These are phyloP conservation scores for Phlegmacium glaucopus DNA, from an alignment of 768 basidiomycete genomes.

Conservation along the genomic window DNA sequence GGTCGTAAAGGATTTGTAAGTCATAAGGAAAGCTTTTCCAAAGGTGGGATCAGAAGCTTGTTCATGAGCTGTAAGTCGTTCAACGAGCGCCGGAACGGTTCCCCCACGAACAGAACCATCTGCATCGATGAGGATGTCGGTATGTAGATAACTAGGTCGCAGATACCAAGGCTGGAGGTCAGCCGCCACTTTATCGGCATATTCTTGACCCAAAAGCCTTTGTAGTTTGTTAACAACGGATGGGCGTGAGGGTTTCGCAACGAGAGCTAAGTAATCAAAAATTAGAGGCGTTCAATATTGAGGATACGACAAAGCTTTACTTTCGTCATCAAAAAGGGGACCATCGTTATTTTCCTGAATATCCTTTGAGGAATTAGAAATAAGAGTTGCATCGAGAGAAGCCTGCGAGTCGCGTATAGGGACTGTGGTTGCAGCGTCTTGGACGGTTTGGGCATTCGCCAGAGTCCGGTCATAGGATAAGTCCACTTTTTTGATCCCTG, in stretches of 20 bases:
- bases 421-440: conserved; percentile 11
- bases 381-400: conserved; percentile 25
- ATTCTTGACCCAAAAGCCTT: conserved; percentile 61
- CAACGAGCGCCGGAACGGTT: conserved; percentile 81
- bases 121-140: conserved; percentile 81
- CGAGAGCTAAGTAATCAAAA: conserved; percentile 9
- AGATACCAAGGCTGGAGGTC: conserved; percentile 79
- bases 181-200: conserved; percentile 38
- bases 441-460: conserved; percentile 14
- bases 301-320: conserved; percentile 23
- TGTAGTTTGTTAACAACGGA: conserved; percentile 53
- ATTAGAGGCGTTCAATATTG: not conserved
- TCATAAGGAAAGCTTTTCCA: conserved; percentile 90
- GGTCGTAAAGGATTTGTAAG: conserved; percentile 91
- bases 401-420: conserved; percentile 18
- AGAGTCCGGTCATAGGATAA: conserved; percentile 26
- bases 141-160: conserved; percentile 70
- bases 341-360: conserved; percentile 17
- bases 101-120: conserved; percentile 86
- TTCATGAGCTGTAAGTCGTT: conserved; percentile 89
- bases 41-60: conserved; percentile 74
- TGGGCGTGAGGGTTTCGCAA: conserved; percentile 29
- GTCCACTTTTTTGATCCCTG: conserved; percentile 31
- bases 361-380: conserved; percentile 16
- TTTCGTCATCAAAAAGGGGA: conserved; percentile 32